These are phyloP conservation scores for Mycena sp. DNA, from an alignment of 1,284 basidiomycete genomes.

Conservation along the genomic window DNA sequence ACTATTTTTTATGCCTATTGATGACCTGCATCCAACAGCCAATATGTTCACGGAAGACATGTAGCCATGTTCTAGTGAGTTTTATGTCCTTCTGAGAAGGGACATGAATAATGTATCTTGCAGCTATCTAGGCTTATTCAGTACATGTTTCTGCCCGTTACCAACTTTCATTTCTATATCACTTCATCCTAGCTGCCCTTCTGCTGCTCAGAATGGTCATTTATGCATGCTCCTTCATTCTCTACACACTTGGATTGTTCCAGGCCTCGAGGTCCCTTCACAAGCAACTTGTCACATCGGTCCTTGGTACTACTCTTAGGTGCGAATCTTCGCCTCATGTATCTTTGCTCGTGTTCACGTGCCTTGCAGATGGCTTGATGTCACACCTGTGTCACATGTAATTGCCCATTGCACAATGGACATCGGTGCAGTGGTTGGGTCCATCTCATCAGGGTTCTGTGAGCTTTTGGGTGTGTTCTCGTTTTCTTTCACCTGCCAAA, in stretches of 20 bases:
- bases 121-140: slow-evolving; percentile 34
- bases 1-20: too few species aligned
- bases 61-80: slow-evolving; percentile 24
- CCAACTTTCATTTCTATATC: background rate
- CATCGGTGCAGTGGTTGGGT: slow-evolving; percentile 11
- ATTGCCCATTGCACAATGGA: slow-evolving; percentile 26
- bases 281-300: slow-evolving; percentile 31
- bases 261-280: slow-evolving; percentile 33
- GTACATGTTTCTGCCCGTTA: background rate
- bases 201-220: background rate
- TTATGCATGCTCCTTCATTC: background rate
- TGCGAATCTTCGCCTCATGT: too few species aligned
- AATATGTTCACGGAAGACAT: slow-evolving; percentile 13
- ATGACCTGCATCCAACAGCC: too few species aligned
- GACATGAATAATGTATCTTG: slow-evolving; percentile 36
- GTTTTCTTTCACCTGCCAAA: background rate
- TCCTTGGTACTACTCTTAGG: slow-evolving; percentile 38
- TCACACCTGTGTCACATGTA: slow-evolving; percentile 21
- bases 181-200: slow-evolving; percentile 2
- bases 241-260: slow-evolving; percentile 29
- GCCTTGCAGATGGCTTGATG: slow-evolving; percentile 28
- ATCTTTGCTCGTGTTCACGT: background rate
- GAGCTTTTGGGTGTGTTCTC: slow-evolving; percentile 7
- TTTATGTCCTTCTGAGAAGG: too few species aligned
- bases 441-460: slow-evolving; percentile 1